These are phyloP conservation scores for Chimonanthus salicifolius DNA, from an alignment of 164 flowering plant genomes.

Conservation along the genomic window DNA sequence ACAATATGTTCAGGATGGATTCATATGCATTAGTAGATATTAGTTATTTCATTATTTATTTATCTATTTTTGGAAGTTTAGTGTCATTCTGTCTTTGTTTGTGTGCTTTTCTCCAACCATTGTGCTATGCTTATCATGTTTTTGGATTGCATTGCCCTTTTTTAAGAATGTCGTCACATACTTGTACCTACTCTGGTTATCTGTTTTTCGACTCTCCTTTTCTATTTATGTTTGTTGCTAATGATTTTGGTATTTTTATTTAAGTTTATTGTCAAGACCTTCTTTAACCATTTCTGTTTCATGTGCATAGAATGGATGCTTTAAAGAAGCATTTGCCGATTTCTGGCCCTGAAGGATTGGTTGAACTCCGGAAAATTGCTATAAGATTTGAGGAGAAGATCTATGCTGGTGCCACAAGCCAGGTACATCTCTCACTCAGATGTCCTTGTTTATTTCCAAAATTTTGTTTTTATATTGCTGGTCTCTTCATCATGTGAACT, in stretches of 20 bases:
- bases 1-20: too few species aligned
- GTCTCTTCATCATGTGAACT: neutral
- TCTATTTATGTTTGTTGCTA: neutral
- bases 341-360: slow-evolving; percentile 37
- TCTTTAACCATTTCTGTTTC: neutral
- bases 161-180: too few species aligned
- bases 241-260: too few species aligned
- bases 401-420: slow-evolving; percentile 31
- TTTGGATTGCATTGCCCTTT: too few species aligned
- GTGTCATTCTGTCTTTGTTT: too few species aligned
- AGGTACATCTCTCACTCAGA: slow-evolving; percentile 20
- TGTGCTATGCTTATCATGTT: too few species aligned
- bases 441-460: neutral
- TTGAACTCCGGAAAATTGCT: slow-evolving; percentile 42
- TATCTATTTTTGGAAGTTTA: too few species aligned
- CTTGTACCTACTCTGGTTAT: neutral
- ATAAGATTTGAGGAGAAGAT: slow-evolving; percentile 45
- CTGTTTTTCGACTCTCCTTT: too few species aligned
- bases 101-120: too few species aligned
- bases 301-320: slow-evolving; percentile 29
- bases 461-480: neutral
- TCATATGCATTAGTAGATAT: too few species aligned
- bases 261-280: neutral
- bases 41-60: too few species aligned
- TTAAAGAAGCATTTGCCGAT: slow-evolving; percentile 35